Evolutionary conservation across 78 protist genomes (phyloP).

Genomic region (Anaeramoeba flamelloides): DNA sequence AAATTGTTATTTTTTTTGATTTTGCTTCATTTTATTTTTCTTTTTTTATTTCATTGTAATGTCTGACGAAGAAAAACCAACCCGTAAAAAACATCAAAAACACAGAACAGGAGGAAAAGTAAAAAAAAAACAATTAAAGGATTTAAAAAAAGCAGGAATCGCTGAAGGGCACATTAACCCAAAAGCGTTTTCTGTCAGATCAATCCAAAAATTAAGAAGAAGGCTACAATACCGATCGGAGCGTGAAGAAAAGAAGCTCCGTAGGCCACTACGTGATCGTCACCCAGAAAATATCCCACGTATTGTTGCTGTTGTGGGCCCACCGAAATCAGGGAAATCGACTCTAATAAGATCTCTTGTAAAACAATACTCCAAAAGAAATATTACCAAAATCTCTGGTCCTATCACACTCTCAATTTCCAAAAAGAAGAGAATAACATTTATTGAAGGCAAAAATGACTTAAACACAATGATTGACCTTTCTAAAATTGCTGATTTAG

Average conservation of each 20-base stretch:
- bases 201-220: neutral
- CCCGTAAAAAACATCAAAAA: neutral
- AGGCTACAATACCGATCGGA: neutral
- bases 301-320: neutral
- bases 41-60: neutral
- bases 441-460: slow-evolving; percentile 85
- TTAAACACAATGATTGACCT: slow-evolving; percentile 87
- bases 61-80: neutral
- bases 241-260: neutral
- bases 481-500: slow-evolving; percentile 91
- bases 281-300: neutral
- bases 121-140: neutral
- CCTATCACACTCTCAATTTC: slow-evolving; percentile 50
- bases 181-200: neutral
- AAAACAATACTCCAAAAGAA: slow-evolving; percentile 69
- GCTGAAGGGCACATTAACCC: neutral
- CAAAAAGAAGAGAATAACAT: slow-evolving; percentile 74
- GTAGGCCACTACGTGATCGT: neutral
- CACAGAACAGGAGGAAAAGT: neutral
- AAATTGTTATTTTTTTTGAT: neutral
- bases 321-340: neutral
- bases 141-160: neutral
- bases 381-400: slow-evolving; percentile 52
- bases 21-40: neutral
- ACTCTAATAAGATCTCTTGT: slow-evolving; percentile 54